Evolutionary conservation across 371 early-diverging fungal genomes (phyloP), one percentile per base, ranked within the genome.

Genomic region (Phascolomyces articulosus): DNA sequence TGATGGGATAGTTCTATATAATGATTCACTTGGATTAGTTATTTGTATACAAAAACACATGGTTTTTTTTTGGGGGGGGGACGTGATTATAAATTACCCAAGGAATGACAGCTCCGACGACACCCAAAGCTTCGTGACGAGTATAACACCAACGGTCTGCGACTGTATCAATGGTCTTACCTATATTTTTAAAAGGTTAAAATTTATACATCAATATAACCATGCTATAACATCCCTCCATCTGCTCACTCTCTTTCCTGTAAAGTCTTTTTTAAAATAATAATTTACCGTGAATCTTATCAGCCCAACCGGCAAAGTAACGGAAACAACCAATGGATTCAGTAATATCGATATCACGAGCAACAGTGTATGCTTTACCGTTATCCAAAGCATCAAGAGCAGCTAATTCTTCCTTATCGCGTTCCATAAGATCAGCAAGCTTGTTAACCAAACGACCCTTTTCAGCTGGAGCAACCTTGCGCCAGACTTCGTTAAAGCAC

Each of bases 291-390:
- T 60, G 59, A 21, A 91, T 73, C 75, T 93, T 93, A 71, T 95
- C 71, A n/a, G 93, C 88, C 71, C 87, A 90, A 10, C 93, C 93
- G 9, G 93, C 93, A 79, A 87, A 94, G 70, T 91, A 91, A 58
- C 90, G 83, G 75, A 87, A 90, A 57, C 86, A 87, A n/a, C 81
- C 89, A 65, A 93, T 85, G n/a, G 87, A 78, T 38, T 79, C 84
- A 1, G 78, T 80, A 4, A 91, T 79, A 71, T 95, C 96, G 3
- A 77, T 82, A 68, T 84, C 85, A 57, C 77, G 73, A 55, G 91
- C 87, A 58, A 86, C 79, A n/a, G 61, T 60, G 53, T 91, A 79
- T 0, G 94, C 80, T 74, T 96, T 96, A 15, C 96, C 97, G 20
- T 90, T 93, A 71, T 95, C 92, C 24, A 88, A 70, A 55, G 94